Evolutionary conservation across 2,329 filamentous ascomycete species (phyloP).

Genomic region (Sporothrix mexicana): DNA sequence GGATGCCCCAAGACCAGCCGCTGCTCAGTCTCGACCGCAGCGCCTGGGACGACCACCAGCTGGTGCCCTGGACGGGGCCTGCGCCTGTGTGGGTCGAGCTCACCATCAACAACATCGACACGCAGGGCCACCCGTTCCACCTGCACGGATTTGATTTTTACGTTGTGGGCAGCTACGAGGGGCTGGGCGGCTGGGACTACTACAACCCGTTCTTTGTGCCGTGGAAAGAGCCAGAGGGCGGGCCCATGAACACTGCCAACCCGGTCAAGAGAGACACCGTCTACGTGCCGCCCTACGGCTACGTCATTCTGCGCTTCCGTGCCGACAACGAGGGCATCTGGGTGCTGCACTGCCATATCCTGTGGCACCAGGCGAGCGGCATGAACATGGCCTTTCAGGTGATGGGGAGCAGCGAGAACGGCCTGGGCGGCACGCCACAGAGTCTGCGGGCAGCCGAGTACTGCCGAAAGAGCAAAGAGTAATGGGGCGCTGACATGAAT

Average conservation of each 20-base stretch:
- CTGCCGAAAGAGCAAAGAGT: conserved; percentile 18
- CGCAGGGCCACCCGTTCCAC: conserved; percentile 41
- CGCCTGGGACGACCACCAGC: conserved; percentile 39
- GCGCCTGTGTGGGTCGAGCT: conserved; percentile 40
- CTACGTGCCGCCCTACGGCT: conserved; percentile 39
- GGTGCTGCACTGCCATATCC: conserved; percentile 40
- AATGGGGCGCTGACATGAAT: too few species aligned
- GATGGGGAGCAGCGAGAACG: conserved; percentile 35
- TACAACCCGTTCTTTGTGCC: conserved; percentile 40
- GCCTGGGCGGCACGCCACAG: conserved; percentile 31
- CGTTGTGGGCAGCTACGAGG: conserved; percentile 38
- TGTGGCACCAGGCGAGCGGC: conserved; percentile 40
- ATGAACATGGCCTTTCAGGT: conserved; percentile 42
- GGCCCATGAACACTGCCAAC: conserved; percentile 35
- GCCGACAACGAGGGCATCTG: conserved; percentile 40
- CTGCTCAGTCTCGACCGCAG: conserved; percentile 36
- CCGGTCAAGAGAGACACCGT: conserved; percentile 41
- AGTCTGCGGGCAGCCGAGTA: conserved; percentile 32
- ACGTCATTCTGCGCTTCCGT: conserved; percentile 38
- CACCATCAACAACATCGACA: conserved; percentile 41
- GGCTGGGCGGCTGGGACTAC: conserved; percentile 41
- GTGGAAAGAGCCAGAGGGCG: conserved; percentile 36
- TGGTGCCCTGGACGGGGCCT: conserved; percentile 39
- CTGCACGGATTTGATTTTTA: conserved; percentile 42
- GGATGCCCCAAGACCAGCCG: conserved; percentile 37